These are phyloP conservation scores for Mortierella sp. DNA, from an alignment of 371 early-diverging fungal species.

Conservation along the genomic window DNA sequence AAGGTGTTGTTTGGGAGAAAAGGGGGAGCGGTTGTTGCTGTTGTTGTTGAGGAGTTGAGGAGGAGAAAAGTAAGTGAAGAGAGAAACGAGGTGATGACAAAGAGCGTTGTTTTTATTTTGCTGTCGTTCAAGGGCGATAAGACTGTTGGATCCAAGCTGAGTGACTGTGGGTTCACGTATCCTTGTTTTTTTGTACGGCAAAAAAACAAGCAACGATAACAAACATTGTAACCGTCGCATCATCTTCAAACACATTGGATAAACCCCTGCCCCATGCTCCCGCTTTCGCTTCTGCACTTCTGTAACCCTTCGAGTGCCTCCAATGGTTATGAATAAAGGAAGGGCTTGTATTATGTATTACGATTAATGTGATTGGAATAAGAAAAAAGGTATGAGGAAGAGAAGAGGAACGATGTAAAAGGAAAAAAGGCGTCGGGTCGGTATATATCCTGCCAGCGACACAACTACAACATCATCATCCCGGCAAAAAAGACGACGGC, in stretches of 20 bases:
- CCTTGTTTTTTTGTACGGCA: too few relatives aligned
- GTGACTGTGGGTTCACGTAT: too few relatives aligned
- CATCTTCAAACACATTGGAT: too few relatives aligned
- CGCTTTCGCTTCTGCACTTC: too few relatives aligned
- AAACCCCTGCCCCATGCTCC: neutral
- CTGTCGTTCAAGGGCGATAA: neutral
- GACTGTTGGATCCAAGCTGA: neutral
- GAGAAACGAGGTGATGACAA: neutral
- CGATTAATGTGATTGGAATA: neutral
- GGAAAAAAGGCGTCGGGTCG: neutral
- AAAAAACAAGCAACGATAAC: too few relatives aligned
- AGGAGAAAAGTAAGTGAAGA: neutral
- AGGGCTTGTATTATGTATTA: neutral
- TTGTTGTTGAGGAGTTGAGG: too few relatives aligned
- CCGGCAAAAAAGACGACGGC: constrained; percentile 33
- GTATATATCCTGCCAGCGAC: neutral
- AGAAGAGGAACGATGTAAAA: neutral
- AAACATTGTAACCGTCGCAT: too few relatives aligned
- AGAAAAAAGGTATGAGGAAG: neutral
- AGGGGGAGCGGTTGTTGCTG: neutral
- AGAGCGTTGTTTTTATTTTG: neutral
- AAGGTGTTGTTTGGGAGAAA: neutral
- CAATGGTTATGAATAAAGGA: neutral
- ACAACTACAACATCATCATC: constrained; percentile 26
- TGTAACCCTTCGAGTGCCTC: too few relatives aligned